phyloP scores from a whole-genome alignment of 208 protist genomes.

The Novymonas esmeraldas region DNA sequence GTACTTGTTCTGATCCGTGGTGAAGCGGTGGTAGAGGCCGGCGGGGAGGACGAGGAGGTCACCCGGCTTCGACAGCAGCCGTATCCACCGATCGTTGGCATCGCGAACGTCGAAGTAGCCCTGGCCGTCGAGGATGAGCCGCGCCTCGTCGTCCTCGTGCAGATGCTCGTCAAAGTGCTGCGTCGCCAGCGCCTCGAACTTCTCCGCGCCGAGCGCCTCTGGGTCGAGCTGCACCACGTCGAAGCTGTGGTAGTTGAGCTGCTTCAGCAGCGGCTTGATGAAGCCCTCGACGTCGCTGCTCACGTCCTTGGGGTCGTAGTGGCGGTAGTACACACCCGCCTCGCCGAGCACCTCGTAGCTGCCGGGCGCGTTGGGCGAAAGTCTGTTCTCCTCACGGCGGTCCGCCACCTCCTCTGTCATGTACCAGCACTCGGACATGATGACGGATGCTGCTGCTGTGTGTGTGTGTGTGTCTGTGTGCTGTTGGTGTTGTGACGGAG shows the following conservation, averaged over 20 bases:
- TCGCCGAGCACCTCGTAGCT: constrained; percentile 47
- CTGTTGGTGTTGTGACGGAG: too few species aligned
- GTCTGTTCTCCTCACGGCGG: constrained; percentile 54
- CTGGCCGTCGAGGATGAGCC: constrained; percentile 64
- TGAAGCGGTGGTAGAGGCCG: constrained; percentile 92
- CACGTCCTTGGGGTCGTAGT: constrained; percentile 36
- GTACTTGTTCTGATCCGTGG: constrained; percentile 49
- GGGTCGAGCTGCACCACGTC: constrained; percentile 52
- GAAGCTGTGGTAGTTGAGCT: constrained; percentile 51
- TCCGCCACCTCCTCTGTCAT: constrained; percentile 49
- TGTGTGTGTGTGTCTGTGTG: background rate
- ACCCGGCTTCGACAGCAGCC: constrained; percentile 55
- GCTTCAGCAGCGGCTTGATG: constrained; percentile 37
- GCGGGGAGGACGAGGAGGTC: constrained; percentile 73
- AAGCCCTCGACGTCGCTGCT: constrained; percentile 32
- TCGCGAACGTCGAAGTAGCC: constrained; percentile 91
- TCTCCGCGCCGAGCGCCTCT: constrained; percentile 30
- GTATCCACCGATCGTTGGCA: constrained; percentile 69
- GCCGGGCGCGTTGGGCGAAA: constrained; percentile 42
- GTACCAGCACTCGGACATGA: constrained; percentile 66
- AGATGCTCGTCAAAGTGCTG: constrained; percentile 83
- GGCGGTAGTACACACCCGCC: constrained; percentile 43
- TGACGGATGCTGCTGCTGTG: constrained; percentile 8
- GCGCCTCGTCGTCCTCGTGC: constrained; percentile 92
- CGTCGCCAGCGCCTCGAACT: constrained; percentile 51